Evolutionary conservation across 192 early-diverging fungal species (phyloP).

Genomic region (Coemansia sp.): DNA sequence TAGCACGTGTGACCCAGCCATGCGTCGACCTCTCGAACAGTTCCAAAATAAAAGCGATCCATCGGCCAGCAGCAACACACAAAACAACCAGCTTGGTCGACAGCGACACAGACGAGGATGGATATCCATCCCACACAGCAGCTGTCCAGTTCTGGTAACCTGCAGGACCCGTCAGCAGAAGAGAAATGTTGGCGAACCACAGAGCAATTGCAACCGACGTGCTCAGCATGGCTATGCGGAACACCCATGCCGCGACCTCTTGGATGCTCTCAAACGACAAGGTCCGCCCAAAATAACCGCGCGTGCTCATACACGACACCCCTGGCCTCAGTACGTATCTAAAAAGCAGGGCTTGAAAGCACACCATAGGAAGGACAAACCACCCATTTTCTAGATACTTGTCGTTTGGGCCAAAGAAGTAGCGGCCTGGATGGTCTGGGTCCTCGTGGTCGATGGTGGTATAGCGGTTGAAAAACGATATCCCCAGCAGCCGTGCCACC

Average conservation of each 20-base stretch:
- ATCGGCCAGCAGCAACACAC: conserved; percentile 1
- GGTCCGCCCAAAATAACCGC: neutral
- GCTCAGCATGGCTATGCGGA: neutral
- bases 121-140: conserved; percentile 9
- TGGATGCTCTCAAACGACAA: conserved; percentile 7
- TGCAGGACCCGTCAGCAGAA: neutral
- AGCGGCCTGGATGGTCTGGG: conserved; percentile 5
- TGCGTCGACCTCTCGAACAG: conserved; percentile 8
- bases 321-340: conserved; percentile 32
- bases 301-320: neutral
- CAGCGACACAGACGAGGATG: neutral
- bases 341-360: conserved; percentile 20
- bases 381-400: conserved; percentile 16
- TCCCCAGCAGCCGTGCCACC: conserved; percentile 32
- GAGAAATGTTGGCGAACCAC: neutral
- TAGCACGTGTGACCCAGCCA: neutral
- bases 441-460: conserved; percentile 16
- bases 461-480: conserved; percentile 12
- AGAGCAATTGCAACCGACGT: conserved; percentile 1
- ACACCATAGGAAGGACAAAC: conserved; percentile 33
- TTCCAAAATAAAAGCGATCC: conserved; percentile 4
- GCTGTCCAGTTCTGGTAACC: neutral
- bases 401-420: conserved; percentile 29
- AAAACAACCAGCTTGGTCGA: conserved; percentile 8
- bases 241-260: neutral